Evolutionary conservation across 2,329 filamentous ascomycete species (phyloP).

Genomic region (Sarocladium kiliense): DNA sequence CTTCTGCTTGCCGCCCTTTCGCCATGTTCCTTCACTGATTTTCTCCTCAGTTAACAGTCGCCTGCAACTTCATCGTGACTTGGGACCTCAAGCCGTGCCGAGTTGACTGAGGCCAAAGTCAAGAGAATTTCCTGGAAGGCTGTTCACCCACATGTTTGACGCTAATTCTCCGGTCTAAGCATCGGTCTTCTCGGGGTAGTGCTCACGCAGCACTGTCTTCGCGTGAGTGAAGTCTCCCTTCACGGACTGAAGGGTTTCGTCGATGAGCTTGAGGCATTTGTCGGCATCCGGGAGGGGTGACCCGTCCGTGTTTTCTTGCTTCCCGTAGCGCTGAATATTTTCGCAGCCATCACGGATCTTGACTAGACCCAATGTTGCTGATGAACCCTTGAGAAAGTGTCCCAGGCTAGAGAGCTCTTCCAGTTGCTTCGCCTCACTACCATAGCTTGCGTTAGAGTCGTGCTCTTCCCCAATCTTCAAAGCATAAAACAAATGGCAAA

Average conservation of each 20-base stretch:
- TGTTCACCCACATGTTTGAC: background rate
- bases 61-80: background rate
- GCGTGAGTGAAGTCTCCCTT: constrained; percentile 74
- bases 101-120: background rate
- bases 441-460: background rate
- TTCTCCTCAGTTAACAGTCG: background rate
- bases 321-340: constrained; percentile 91
- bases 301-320: constrained; percentile 74
- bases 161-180: background rate
- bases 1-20: constrained; percentile 20
- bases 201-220: constrained; percentile 63
- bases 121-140: background rate
- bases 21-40: background rate
- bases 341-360: constrained; percentile 93
- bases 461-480: no score
- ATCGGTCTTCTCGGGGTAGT: constrained; percentile 39
- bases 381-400: constrained; percentile 96
- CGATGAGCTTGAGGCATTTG: constrained; percentile 64
- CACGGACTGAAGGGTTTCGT: constrained; percentile 62
- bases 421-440: constrained; percentile 64
- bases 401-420: constrained; percentile 74
- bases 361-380: constrained; percentile 83
- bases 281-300: constrained; percentile 60
- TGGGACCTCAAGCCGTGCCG: background rate
- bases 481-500: no score